Conservation (phyloP, 2,329 filamentous ascomycete genomes). For the Alternaria rosae region DNA sequence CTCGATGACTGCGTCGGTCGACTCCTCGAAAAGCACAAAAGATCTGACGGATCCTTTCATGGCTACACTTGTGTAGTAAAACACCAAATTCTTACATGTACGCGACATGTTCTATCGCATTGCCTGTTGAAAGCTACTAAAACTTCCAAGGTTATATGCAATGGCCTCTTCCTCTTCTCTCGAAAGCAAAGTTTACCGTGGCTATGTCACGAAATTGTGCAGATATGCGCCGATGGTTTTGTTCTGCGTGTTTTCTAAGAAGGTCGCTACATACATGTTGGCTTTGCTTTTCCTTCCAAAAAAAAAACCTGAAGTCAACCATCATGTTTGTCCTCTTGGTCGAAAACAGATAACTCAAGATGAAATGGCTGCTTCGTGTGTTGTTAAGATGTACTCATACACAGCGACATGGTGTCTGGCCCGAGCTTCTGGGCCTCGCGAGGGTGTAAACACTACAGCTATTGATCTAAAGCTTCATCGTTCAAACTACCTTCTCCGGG, state of each 20-base stretch:
- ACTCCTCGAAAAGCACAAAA: not conserved
- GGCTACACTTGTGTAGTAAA: not conserved
- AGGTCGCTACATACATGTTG: not conserved
- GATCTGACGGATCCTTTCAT: not conserved
- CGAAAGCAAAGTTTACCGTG: not conserved
- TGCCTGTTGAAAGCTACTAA: not conserved
- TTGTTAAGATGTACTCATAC: too few relatives aligned
- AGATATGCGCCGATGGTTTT: rapidly evolving
- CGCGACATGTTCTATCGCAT: not conserved
- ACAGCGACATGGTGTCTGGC: not conserved
- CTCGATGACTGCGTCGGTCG: not conserved
- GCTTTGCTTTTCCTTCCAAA: not conserved
- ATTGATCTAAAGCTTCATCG: not conserved
- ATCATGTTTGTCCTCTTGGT: not conserved
- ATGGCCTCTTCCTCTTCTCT: not conserved
- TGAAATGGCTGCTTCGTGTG: too few relatives aligned
- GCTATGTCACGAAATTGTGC: not conserved
- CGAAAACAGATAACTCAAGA: too few relatives aligned
- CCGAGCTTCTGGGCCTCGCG: not conserved
- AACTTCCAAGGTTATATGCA: not conserved
- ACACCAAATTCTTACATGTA: too few relatives aligned
- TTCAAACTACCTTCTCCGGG: not conserved
- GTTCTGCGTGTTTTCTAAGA: not conserved
- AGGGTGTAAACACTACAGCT: not conserved
- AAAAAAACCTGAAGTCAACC: not conserved